These are phyloP conservation scores for Colletotrichum abscissum DNA, from an alignment of 2,329 filamentous ascomycete genomes.

Conservation along the genomic window DNA sequence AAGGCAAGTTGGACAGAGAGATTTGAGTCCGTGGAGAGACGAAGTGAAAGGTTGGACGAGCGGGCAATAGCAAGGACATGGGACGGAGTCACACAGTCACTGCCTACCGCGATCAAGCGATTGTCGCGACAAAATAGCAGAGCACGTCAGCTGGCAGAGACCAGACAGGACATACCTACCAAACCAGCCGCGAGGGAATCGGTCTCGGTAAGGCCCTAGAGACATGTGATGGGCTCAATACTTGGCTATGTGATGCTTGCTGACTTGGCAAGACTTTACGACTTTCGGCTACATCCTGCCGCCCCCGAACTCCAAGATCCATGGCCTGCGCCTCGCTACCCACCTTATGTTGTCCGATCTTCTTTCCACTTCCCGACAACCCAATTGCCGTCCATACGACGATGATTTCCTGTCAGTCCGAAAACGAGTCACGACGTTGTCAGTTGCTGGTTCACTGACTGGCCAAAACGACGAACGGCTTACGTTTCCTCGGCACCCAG, in stretches of 20 bases:
- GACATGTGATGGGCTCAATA: constrained; percentile 12
- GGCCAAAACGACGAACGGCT: neutral
- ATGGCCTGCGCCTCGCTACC: neutral
- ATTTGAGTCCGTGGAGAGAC: constrained; percentile 9
- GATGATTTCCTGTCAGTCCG: neutral
- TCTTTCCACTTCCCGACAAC: constrained; percentile 4
- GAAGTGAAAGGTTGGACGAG: constrained; percentile 6
- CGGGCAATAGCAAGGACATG: neutral
- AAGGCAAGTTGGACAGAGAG: constrained; percentile 6
- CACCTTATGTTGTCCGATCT: constrained; percentile 1
- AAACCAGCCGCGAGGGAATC: neutral
- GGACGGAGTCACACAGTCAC: neutral
- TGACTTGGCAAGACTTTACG: neutral
- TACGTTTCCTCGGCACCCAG: constrained; percentile 25
- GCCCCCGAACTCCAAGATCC: neutral
- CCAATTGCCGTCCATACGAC: neutral
- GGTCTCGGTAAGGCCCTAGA: neutral
- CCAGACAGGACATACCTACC: too few relatives aligned
- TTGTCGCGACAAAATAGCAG: neutral
- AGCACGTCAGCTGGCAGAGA: neutral
- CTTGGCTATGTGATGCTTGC: neutral
- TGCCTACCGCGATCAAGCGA: constrained; percentile 8
- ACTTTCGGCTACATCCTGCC: constrained; percentile 19
- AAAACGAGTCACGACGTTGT: neutral
- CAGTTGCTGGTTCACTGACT: neutral